Evolutionary conservation across 352 stramenopile genomes (phyloP), one percentile per base, ranked within the genome.

Genomic region (Plasmopara viticola): DNA sequence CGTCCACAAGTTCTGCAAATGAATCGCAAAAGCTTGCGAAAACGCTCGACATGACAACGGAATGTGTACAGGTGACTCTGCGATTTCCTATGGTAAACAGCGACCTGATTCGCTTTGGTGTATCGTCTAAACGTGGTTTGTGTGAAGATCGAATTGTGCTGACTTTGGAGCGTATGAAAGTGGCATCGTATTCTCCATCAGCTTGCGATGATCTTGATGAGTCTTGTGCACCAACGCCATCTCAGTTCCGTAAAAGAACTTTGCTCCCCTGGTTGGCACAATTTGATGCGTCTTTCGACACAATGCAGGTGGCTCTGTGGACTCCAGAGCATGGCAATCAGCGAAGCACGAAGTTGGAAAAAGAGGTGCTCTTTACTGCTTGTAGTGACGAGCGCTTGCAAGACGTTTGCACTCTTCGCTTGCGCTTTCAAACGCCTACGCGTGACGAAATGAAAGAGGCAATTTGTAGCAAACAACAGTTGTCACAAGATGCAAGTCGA

Each of bases 81-180:
- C 68, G 84, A 9, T 95, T 95, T 51, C 84, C 84, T 6, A 87
- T 93, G 76, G 76, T 95, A 7, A 80, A 66, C 29, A 92, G 80
- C 51, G 84, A 95, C 54, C 48, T 87, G 5, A 86, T 93, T 64
- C 80, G 81, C 7, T 92, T 91, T 57, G 84, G 84, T 6, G 50
- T 59, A 15, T 92, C 81, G 6, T 89, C 80, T 5, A 90, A 76
- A 52, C 77, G 81, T 29, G 84, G 84, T 10, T 53, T 93, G 29
- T 90, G 78, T 48, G 84, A 95, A 78, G 84, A 95, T 56, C 78
- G 74, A 44, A 53, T 95, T 25, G 45, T 90, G 29, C 35, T 95
- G 38, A 68, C 69, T 18, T 57, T 94, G n/a, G 75, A 88, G 42
- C 58, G 55, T 20, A 74, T 92, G 4, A 84, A 81, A 14, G 56